Conservation (phyloP, 768 basidiomycete genomes). For the Rhodosporidiobolus sp. region DNA sequence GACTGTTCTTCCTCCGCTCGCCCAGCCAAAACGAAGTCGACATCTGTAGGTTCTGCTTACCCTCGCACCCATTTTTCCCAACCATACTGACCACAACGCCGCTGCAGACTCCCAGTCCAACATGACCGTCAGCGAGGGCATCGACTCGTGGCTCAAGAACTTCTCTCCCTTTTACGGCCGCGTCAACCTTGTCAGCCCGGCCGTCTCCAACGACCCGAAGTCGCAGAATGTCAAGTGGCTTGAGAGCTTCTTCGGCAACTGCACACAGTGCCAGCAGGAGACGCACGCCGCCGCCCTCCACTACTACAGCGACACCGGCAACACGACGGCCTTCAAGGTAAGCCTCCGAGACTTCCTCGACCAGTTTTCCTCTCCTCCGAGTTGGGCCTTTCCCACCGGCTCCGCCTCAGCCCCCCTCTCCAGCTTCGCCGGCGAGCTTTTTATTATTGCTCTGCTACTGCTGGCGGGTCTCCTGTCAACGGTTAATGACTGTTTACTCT, state of each 20-base stretch:
- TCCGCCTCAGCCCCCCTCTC: too few species aligned
- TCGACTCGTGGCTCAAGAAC: slow-evolving; percentile 24
- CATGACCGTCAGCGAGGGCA: slow-evolving; percentile 18
- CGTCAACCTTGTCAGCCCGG: slow-evolving; percentile 34
- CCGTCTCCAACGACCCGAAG: slow-evolving; percentile 24
- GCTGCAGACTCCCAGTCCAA: slow-evolving; percentile 8
- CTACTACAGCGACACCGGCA: background rate
- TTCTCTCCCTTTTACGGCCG: slow-evolving; percentile 32
- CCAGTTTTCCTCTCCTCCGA: too few species aligned
- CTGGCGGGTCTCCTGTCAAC: too few species aligned
- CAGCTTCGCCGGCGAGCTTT: too few species aligned
- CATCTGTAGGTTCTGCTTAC: too few species aligned
- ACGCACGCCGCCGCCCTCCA: slow-evolving; percentile 10
- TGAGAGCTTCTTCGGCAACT: slow-evolving; percentile 10
- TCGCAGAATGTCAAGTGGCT: slow-evolving; percentile 12
- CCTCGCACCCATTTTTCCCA: too few species aligned
- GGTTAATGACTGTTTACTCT: too few species aligned
- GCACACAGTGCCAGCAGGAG: slow-evolving; percentile 18
- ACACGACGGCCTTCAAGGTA: too few species aligned
- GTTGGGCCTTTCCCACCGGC: too few species aligned
- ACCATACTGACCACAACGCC: too few species aligned
- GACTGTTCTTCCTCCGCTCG: background rate
- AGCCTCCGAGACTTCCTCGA: too few species aligned
- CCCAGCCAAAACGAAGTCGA: slow-evolving; percentile 4
- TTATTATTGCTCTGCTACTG: too few species aligned